Conservation (phyloP, 106 monocot species). For the Dendrobium nobile region DNA sequence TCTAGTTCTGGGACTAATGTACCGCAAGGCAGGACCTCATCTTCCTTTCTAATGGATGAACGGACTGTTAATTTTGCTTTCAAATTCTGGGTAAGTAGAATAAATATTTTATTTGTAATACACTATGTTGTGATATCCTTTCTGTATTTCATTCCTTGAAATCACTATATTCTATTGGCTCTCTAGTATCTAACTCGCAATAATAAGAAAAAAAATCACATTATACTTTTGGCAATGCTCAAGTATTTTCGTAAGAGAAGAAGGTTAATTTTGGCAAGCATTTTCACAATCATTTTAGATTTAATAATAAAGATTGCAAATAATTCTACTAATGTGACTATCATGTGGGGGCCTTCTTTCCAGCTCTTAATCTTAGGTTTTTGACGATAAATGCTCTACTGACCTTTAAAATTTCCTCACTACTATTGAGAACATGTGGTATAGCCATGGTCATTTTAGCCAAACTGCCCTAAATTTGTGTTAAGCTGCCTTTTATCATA, state of each 20-base stretch:
- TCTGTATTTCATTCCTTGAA: not conserved
- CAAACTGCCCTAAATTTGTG: too few species aligned
- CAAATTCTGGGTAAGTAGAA: conserved; percentile 60
- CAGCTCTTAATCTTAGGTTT: too few species aligned
- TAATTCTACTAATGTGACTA: not conserved
- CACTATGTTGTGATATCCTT: not conserved
- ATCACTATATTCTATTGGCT: not conserved
- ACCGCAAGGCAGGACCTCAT: conserved; percentile 19
- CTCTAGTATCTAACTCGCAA: not conserved
- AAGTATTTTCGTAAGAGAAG: not conserved
- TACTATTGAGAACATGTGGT: too few species aligned
- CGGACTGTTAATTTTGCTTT: conserved; percentile 62
- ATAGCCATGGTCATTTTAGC: too few species aligned
- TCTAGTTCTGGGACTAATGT: conserved; percentile 32
- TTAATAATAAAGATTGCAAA: not conserved
- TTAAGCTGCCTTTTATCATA: too few species aligned
- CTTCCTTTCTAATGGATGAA: conserved; percentile 37
- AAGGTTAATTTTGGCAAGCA: not conserved
- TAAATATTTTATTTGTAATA: not conserved
- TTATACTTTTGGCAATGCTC: not conserved
- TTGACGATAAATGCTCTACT: too few species aligned
- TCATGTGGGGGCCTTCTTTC: too few species aligned
- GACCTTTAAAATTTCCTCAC: too few species aligned
- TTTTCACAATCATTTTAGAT: not conserved
- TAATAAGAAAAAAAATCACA: not conserved